These are phyloP conservation scores for Pichia sp. DNA, from an alignment of 1,139 yeast species.

Conservation along the genomic window DNA sequence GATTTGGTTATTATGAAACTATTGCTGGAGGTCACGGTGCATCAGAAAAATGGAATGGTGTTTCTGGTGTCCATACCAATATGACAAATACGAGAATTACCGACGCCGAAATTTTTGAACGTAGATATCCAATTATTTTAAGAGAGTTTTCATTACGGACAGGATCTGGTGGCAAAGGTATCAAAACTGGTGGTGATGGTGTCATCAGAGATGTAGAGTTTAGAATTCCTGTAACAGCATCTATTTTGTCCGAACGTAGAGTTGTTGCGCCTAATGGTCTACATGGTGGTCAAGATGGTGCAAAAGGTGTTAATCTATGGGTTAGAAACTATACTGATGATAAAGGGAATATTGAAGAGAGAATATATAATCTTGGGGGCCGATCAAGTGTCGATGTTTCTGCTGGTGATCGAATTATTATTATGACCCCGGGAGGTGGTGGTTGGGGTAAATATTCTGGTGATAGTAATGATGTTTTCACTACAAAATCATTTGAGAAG, in stretches of 20 bases:
- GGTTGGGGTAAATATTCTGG: constrained; percentile 35
- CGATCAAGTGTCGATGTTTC: constrained; percentile 29
- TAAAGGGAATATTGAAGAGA: constrained; percentile 19
- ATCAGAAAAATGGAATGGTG: constrained; percentile 33
- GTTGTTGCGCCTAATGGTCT: constrained; percentile 34
- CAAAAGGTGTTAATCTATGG: constrained; percentile 36
- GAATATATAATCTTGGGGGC: constrained; percentile 25
- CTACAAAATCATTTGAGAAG: not conserved
- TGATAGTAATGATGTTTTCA: constrained; percentile 1
- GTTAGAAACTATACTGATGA: constrained; percentile 24
- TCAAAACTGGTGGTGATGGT: constrained; percentile 33
- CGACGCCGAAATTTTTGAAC: constrained; percentile 35
- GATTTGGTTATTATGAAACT: constrained; percentile 44
- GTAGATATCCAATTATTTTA: constrained; percentile 34
- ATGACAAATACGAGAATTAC: constrained; percentile 40
- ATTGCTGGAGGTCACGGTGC: constrained; percentile 44
- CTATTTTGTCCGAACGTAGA: constrained; percentile 34
- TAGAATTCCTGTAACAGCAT: constrained; percentile 30
- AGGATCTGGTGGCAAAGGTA: constrained; percentile 32
- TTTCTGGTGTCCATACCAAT: constrained; percentile 41
- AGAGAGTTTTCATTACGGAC: constrained; percentile 30
- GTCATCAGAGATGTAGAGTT: constrained; percentile 34
- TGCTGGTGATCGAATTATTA: constrained; percentile 40
- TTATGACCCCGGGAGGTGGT: constrained; percentile 48
- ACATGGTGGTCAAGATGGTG: constrained; percentile 35